Conservation (phyloP, 768 basidiomycete genomes). For the Suillus fuscotomentosus region DNA sequence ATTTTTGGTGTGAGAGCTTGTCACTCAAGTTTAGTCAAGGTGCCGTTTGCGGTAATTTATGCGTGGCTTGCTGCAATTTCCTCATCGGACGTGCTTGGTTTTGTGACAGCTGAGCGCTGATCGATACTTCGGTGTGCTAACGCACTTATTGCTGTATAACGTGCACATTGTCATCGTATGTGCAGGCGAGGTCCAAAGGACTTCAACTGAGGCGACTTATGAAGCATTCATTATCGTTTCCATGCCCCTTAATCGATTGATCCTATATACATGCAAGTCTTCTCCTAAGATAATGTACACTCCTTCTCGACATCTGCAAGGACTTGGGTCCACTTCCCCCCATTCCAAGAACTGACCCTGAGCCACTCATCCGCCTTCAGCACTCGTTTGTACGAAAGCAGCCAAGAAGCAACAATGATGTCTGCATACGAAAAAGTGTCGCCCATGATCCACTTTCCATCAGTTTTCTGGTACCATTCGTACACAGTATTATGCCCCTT, state of each 20-base stretch:
- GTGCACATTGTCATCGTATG: not conserved
- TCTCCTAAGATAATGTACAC: constrained; percentile 16
- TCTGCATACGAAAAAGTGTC: constrained; percentile 30
- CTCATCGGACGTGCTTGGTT: not conserved
- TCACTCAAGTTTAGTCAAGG: not conserved
- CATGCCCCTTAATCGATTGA: not conserved
- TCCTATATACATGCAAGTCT: not conserved
- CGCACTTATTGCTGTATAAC: not conserved
- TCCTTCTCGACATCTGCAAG: constrained; percentile 25
- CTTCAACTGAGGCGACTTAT: not conserved
- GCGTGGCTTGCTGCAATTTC: not conserved
- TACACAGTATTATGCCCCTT: constrained; percentile 11
- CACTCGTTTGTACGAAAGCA: constrained; percentile 20
- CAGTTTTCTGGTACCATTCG: constrained; percentile 20
- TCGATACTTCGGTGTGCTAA: not conserved
- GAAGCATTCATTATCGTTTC: not conserved
- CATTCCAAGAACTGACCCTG: constrained; percentile 22
- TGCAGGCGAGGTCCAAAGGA: not conserved
- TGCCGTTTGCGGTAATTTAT: not conserved
- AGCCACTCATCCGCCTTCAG: constrained; percentile 24
- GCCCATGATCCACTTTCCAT: constrained; percentile 31
- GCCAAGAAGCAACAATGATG: constrained; percentile 19
- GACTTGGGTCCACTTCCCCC: constrained; percentile 24
- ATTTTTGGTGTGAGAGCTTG: not conserved
- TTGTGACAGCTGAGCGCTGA: not conserved